Percentiles rank a stretch among this genome's conserved stretches.
Conservation (phyloP, 2,329 filamentous ascomycete genomes). For the Calonectria naviculata region DNA sequence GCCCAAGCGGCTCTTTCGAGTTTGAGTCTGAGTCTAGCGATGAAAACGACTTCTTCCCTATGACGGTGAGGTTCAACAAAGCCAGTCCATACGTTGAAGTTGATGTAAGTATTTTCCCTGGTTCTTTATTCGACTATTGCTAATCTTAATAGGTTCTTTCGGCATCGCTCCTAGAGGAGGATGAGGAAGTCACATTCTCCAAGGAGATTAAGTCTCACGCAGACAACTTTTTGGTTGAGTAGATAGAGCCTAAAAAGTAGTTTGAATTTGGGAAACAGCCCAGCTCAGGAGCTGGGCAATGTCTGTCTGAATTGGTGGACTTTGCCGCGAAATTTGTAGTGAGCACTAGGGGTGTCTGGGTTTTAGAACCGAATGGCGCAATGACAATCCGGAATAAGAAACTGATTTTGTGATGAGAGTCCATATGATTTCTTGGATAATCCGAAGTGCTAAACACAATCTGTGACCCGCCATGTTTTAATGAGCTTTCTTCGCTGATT, state of each 20-base stretch:
- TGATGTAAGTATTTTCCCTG: constrained; percentile 74
- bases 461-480: not conserved
- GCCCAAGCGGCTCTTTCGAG: constrained; percentile 88
- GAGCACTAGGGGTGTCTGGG: constrained; percentile 39
- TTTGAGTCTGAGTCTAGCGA: constrained; percentile 91
- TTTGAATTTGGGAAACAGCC: constrained; percentile 25
- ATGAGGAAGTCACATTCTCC: constrained; percentile 83
- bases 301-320: constrained; percentile 38
- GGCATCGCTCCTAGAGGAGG: constrained; percentile 78
- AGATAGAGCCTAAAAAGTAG: constrained; percentile 47
- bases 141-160: constrained; percentile 64
- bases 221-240: constrained; percentile 82
- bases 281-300: constrained; percentile 18
- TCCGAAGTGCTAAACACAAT: not conserved
- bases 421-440: not conserved
- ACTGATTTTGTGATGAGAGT: constrained; percentile 20
- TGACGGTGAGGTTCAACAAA: constrained; percentile 92
- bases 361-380: constrained; percentile 44
- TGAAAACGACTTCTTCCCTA: constrained; percentile 97
- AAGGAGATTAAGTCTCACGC: constrained; percentile 84
- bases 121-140: not conserved
- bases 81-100: constrained; percentile 89
- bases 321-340: constrained; percentile 30
- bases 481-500: not conserved
- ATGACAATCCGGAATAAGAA: constrained; percentile 41